Evolutionary conservation across 352 stramenopile species (phyloP).

Genomic region (Phytophthora niederhauseri): DNA sequence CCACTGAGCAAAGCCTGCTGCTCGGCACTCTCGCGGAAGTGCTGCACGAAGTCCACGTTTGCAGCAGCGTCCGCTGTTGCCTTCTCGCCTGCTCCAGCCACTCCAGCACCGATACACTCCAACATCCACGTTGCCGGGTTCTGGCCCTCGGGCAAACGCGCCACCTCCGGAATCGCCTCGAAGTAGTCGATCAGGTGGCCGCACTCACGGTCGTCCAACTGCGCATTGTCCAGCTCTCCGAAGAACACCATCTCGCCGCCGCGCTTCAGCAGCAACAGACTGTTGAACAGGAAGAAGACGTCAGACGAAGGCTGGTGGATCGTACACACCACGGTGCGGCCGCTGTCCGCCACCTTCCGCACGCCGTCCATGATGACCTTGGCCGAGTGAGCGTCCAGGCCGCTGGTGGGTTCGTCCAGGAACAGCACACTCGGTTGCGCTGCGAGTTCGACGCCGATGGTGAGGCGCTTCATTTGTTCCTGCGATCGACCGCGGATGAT

Average conservation of each 20-base stretch:
- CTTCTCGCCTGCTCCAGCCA: conserved; percentile 16
- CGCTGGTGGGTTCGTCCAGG: conserved; percentile 86
- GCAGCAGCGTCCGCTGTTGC: conserved; percentile 4
- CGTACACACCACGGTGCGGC: conserved; percentile 75
- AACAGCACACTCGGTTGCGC: conserved; percentile 86
- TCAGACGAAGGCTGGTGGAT: conserved; percentile 38
- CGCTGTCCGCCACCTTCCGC: conserved; percentile 72
- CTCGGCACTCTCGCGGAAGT: conserved; percentile 27
- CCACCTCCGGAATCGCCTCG: conserved; percentile 33
- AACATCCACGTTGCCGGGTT: conserved; percentile 86
- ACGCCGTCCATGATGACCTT: conserved; percentile 84
- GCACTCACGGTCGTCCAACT: conserved; percentile 14
- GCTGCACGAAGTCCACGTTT: conserved; percentile 26
- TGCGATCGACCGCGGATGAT: conserved; percentile 43
- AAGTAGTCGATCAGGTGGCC: conserved; percentile 48
- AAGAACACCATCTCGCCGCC: conserved; percentile 67
- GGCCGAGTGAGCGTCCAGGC: conserved; percentile 85
- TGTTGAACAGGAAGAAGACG: conserved; percentile 64
- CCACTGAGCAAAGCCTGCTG: neutral
- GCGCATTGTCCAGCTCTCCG: conserved; percentile 40
- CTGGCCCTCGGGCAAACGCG: conserved; percentile 30
- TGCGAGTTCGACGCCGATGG: conserved; percentile 91
- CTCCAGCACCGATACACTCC: conserved; percentile 46
- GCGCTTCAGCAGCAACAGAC: conserved; percentile 74
- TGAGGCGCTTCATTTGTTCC: conserved; percentile 71